Conservation (phyloP, 2,329 filamentous ascomycete species). For the Pezicula radicicola region DNA sequence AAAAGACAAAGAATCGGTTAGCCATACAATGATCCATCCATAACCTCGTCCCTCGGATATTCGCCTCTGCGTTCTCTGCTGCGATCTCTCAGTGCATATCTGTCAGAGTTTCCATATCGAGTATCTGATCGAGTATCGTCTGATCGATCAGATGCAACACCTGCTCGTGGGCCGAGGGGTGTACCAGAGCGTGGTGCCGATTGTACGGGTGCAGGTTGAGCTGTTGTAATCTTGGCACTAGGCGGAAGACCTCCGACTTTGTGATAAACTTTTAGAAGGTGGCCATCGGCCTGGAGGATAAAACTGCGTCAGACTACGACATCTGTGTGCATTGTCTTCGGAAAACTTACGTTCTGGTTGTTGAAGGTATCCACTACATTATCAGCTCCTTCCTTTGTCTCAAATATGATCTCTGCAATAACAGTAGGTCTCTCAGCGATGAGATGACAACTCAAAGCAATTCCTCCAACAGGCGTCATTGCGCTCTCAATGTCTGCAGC, state of each 20-base stretch:
- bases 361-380: slow-evolving; percentile 74
- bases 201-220: slow-evolving; percentile 3
- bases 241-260: slow-evolving; percentile 44
- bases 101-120: slow-evolving; percentile 16
- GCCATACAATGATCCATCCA: slow-evolving; percentile 26
- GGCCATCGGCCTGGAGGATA: slow-evolving; percentile 62
- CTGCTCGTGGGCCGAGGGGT: slow-evolving; percentile 27
- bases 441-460: slow-evolving; percentile 64
- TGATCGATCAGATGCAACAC: slow-evolving; percentile 11
- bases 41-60: slow-evolving; percentile 23
- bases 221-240: slow-evolving; percentile 7
- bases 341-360: slow-evolving; percentile 64
- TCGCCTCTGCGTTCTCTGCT: slow-evolving; percentile 18
- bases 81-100: slow-evolving; percentile 19
- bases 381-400: slow-evolving; percentile 69
- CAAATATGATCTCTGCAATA: slow-evolving; percentile 75
- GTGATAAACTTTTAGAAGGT: slow-evolving; percentile 69
- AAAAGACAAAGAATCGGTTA: too few relatives aligned
- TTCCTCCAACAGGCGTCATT: slow-evolving; percentile 71
- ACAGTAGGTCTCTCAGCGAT: slow-evolving; percentile 68
- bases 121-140: slow-evolving; percentile 14
- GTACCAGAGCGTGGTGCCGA: slow-evolving; percentile 10
- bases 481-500: slow-evolving; percentile 81
- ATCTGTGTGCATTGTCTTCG: background rate
- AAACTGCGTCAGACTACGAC: background rate